phyloP scores from a whole-genome alignment of 2,329 filamentous ascomycete species.

The Fusarium albidum region DNA sequence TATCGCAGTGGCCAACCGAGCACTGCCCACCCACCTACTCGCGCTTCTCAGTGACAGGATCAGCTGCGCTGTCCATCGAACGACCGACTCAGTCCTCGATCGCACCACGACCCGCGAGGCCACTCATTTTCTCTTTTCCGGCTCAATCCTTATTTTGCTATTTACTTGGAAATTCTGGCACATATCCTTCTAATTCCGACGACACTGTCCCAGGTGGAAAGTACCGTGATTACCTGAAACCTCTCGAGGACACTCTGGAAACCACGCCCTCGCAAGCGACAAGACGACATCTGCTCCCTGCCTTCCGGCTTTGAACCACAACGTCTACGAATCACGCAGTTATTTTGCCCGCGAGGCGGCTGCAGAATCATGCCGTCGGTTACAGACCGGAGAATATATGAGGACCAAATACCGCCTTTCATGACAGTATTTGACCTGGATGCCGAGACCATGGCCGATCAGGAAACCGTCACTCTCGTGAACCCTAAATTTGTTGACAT shows the following conservation, averaged over 20 bases:
- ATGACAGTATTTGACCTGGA: constrained; percentile 79
- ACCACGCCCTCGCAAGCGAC: constrained; percentile 8
- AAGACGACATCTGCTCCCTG: constrained; percentile 10
- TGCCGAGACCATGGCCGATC: constrained; percentile 61
- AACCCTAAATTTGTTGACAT: constrained; percentile 62
- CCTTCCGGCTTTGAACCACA: constrained; percentile 1
- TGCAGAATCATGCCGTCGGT: constrained; percentile 66
- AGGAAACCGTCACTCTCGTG: constrained; percentile 62
- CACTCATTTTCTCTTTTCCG: constrained; percentile 34
- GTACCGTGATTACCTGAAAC: constrained; percentile 25
- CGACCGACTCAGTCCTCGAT: constrained; percentile 34
- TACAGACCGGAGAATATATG: constrained; percentile 67
- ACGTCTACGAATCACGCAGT: constrained; percentile 7
- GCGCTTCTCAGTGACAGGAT: constrained; percentile 36
- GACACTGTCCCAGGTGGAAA: constrained; percentile 33
- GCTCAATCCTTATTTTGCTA: constrained; percentile 13
- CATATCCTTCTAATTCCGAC: constrained; percentile 34
- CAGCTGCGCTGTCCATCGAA: constrained; percentile 42
- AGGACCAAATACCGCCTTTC: constrained; percentile 78
- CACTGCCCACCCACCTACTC: constrained; percentile 26
- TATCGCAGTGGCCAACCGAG: constrained; percentile 15
- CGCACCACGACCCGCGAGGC: constrained; percentile 28
- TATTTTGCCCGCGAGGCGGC: constrained; percentile 8
- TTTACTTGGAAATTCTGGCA: constrained; percentile 28
- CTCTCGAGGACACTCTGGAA: constrained; percentile 12